A percentile compares a stretch with the other conserved stretches of the same genome.
phyloP scores from a whole-genome alignment of 495 filamentous ascomycete species.

The Aspergillus panamensis region DNA sequence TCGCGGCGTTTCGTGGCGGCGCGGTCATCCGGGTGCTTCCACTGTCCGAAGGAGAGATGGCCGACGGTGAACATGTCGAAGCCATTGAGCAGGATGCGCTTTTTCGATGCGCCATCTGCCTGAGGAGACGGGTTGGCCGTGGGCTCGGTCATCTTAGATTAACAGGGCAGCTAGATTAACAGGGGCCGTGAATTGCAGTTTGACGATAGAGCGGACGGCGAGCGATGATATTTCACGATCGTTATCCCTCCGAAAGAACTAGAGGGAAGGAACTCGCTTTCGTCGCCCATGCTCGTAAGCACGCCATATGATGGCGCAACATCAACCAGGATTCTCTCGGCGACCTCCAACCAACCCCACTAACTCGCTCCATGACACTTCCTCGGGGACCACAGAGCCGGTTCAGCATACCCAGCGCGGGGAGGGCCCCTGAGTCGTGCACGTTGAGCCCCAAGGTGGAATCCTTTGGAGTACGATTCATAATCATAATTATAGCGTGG shows the following conservation, averaged over 20 bases:
- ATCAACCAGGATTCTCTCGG: background rate
- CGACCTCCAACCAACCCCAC: background rate
- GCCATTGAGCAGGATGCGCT: constrained; percentile 60
- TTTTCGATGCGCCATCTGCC: constrained; percentile 34
- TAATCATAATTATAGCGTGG: background rate
- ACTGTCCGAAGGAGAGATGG: constrained; percentile 61
- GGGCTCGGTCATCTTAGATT: background rate
- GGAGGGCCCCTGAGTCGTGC: background rate
- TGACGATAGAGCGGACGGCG: background rate
- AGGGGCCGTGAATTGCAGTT: background rate
- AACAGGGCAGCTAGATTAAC: background rate
- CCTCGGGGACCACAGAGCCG: too few relatives aligned
- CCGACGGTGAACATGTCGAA: constrained; percentile 62
- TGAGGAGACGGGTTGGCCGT: background rate
- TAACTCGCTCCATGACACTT: background rate
- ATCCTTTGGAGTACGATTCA: background rate
- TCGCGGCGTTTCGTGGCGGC: constrained; percentile 50
- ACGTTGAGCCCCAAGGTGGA: background rate
- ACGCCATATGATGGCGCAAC: background rate
- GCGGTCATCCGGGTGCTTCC: constrained; percentile 54
- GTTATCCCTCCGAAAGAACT: background rate
- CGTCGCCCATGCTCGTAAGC: background rate
- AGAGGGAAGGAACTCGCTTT: background rate
- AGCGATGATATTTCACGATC: background rate
- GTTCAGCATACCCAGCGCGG: too few relatives aligned